These are phyloP conservation scores for Torrubiella hemipterigena DNA, from an alignment of 2,329 filamentous ascomycete genomes.

Conservation along the genomic window DNA sequence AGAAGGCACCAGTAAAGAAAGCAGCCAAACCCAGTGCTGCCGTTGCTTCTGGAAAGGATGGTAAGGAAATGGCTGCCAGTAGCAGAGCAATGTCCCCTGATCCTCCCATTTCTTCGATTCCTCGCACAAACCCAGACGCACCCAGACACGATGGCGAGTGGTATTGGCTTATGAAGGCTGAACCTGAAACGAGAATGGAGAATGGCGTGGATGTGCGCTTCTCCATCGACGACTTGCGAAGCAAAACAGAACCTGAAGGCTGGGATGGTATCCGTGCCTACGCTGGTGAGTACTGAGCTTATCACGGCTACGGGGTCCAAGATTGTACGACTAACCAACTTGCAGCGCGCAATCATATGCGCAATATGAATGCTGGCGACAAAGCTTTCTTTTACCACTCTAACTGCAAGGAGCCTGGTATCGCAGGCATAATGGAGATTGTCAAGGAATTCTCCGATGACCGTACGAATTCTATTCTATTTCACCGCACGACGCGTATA, in stretches of 20 bases:
- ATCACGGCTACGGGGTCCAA: neutral
- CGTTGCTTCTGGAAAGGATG: no score
- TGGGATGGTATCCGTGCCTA: conserved; percentile 68
- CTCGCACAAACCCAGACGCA: conserved; percentile 23
- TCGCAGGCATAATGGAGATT: conserved; percentile 82
- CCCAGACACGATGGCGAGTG: conserved; percentile 27
- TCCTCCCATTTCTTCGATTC: conserved; percentile 19
- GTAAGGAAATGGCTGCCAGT: neutral
- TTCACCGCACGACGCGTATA: neutral
- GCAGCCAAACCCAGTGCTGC: no score
- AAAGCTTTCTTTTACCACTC: conserved; percentile 96
- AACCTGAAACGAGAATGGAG: conserved; percentile 77
- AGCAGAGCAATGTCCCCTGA: conserved; percentile 14
- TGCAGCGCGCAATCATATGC: conserved; percentile 73
- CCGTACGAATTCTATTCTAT: conserved; percentile 32
- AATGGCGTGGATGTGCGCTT: conserved; percentile 85
- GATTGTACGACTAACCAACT: conserved; percentile 1
- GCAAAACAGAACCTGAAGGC: conserved; percentile 63
- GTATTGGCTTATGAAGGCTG: conserved; percentile 79
- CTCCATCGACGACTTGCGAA: conserved; percentile 79
- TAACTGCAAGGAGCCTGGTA: conserved; percentile 79
- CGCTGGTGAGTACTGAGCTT: conserved; percentile 19
- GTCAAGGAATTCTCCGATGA: conserved; percentile 76
- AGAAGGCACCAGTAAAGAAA: no score
- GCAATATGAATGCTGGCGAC: conserved; percentile 83